Conservation (phyloP, 371 early-diverging fungal species). For the Sporodiniella umbellata region DNA sequence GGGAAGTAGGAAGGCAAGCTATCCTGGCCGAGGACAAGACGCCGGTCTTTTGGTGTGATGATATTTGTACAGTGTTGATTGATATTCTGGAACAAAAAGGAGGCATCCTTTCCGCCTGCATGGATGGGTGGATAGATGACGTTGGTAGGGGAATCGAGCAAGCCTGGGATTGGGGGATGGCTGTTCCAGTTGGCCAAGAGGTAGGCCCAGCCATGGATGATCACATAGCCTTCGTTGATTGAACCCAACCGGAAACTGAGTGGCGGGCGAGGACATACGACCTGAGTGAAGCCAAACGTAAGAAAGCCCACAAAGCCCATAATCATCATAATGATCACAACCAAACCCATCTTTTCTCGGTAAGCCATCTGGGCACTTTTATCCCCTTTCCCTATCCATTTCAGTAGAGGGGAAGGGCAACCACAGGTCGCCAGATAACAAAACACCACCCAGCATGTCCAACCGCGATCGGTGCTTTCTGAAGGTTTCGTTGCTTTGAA, state of each 20-base stretch:
- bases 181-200: constrained; percentile 52
- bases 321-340: constrained; percentile 65
- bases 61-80: constrained; percentile 58
- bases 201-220: constrained; percentile 62
- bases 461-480: constrained; percentile 12
- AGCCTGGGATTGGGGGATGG: constrained; percentile 49
- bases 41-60: constrained; percentile 35
- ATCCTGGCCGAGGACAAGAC: constrained; percentile 18
- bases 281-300: constrained; percentile 69
- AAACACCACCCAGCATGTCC: constrained; percentile 49
- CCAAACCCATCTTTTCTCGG: constrained; percentile 82
- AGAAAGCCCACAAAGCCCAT: constrained; percentile 75
- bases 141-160: constrained; percentile 40
- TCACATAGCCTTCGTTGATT: constrained; percentile 44
- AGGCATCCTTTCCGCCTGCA: constrained; percentile 74
- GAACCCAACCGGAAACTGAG: constrained; percentile 36
- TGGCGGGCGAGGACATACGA: constrained; percentile 53
- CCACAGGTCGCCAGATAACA: constrained; percentile 57
- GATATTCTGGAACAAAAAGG: constrained; percentile 75
- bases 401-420: constrained; percentile 45
- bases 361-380: constrained; percentile 73
- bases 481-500: not conserved
- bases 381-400: constrained; percentile 47
- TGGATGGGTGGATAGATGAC: constrained; percentile 59
- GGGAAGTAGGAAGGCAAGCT: constrained; percentile 67